Base-by-base conservation (phyloP, 192 early-diverging fungal species). In the Backusella liffmaniae region DNA sequence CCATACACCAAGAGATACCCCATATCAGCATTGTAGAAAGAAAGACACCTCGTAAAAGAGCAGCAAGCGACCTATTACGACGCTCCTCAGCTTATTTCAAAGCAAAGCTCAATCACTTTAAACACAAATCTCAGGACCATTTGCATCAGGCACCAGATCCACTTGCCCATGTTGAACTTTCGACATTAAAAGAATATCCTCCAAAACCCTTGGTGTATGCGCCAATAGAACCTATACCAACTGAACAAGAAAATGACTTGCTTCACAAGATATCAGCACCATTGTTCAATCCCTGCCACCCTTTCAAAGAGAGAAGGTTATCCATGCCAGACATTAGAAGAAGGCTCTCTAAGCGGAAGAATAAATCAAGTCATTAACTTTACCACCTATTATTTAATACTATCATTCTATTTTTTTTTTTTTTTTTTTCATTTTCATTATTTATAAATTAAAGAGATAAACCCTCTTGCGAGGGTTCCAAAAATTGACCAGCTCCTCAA, bases 201-300 rank as follows among this genome's bases (percentile, higher is more conserved):
- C 77, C 77, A n/a, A 73, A 73, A 34, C 77, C 77, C 30, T 35
- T 78, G 18, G 49, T 59, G n/a, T 78, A 78, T 73, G 69, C 77
- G 12, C 72, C 77, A 34, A 41, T 78, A 13, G 77, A 78, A 26
- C 66, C 66, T 18, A 66, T 72, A 26, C 65, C 35, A 30, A 23
- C 15, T 21, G 35, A 66, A n/a, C 51, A 7, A 29, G 41, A 68
- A 10, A 35, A 35, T 13, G n/a, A 49, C 4, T 37, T 59, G n/a
- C 51, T 62, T 15, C 75, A 76, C 29, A 67, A 67, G n/a, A 37
- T 76, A 37, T 70, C 75, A 9, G 18, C 70, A 32, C 75, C 68
- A 4, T n/a, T 65, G 32, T 26, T 70, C 18, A 26, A 62, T 12
- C 18, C 23, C 0, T 62, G 56, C 26, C 56, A 62, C 1, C 56